A percentile compares a stretch with the other conserved stretches of the same genome.
Evolutionary conservation across 2,329 filamentous ascomycete genomes (phyloP).

Genomic region (Fonsecaea multimorphosa): DNA sequence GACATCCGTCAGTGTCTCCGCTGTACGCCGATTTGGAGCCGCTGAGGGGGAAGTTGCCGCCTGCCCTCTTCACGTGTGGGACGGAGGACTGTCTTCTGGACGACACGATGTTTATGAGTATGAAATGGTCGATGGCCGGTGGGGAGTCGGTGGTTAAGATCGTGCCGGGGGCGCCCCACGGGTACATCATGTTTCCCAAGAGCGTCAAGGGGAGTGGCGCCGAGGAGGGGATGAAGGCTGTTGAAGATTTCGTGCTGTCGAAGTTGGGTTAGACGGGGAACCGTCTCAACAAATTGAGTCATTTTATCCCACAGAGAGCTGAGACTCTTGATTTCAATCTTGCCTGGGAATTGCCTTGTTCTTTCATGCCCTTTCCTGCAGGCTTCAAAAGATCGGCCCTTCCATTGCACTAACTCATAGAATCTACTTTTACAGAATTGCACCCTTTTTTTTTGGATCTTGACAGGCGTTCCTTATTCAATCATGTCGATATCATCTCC

Average conservation of each 20-base stretch:
- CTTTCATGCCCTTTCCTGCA: not conserved
- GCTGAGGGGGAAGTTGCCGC: slow-evolving; percentile 50
- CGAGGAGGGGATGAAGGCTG: slow-evolving; percentile 34
- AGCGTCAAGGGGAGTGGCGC: slow-evolving; percentile 32
- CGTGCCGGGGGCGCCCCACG: slow-evolving; percentile 61
- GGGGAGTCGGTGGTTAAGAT: slow-evolving; percentile 60
- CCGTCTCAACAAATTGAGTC: too few relatives aligned
- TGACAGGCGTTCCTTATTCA: slow-evolving; percentile 53
- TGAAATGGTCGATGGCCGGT: slow-evolving; percentile 60
- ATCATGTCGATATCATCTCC: slow-evolving; percentile 74
- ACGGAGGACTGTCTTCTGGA: slow-evolving; percentile 62
- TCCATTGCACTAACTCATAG: not conserved
- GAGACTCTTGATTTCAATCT: not conserved
- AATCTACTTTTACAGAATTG: slow-evolving; percentile 1
- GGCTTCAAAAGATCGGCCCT: not conserved
- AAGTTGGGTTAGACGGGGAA: slow-evolving; percentile 22
- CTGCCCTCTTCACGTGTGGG: slow-evolving; percentile 62
- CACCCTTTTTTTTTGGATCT: not conserved
- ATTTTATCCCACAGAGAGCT: slow-evolving; percentile 52
- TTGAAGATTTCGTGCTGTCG: slow-evolving; percentile 34
- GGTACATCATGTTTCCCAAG: slow-evolving; percentile 44
- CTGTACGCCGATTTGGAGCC: slow-evolving; percentile 56
- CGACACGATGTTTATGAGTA: slow-evolving; percentile 60
- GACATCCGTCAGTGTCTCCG: slow-evolving; percentile 56
- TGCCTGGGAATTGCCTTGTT: not conserved